These are phyloP conservation scores for Kregervanrija pseudodelftensis DNA, from an alignment of 805 yeast genomes.

Conservation along the genomic window DNA sequence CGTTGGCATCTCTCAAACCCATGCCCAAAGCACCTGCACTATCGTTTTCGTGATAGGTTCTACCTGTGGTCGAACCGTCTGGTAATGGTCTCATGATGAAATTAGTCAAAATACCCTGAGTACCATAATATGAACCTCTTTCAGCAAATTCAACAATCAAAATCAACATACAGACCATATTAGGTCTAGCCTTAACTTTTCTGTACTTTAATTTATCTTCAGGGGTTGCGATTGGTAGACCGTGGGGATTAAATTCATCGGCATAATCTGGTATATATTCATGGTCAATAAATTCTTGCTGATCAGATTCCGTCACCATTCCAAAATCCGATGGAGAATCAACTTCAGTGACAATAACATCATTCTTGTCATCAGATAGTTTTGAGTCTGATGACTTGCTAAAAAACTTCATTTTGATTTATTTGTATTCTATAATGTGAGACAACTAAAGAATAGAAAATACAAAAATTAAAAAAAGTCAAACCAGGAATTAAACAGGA, in stretches of 20 bases:
- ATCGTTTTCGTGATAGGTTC: slow-evolving; percentile 18
- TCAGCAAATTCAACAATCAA: slow-evolving; percentile 46
- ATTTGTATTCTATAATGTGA: too few species aligned
- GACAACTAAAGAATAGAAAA: too few species aligned
- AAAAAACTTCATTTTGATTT: too few species aligned
- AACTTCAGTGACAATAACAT: background rate
- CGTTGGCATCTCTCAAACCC: slow-evolving; percentile 40
- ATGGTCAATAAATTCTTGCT: too few species aligned
- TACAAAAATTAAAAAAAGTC: too few species aligned
- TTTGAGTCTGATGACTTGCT: too few species aligned
- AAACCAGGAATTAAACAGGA: too few species aligned
- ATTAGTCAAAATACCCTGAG: slow-evolving; percentile 36
- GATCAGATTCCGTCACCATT: too few species aligned
- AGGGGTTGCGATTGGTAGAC: slow-evolving; percentile 19
- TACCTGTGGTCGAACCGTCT: slow-evolving; percentile 38
- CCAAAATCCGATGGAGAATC: background rate
- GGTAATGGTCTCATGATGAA: slow-evolving; percentile 49
- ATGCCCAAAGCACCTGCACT: slow-evolving; percentile 44
- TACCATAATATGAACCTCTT: slow-evolving; percentile 48
- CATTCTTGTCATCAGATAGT: background rate
- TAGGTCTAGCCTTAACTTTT: slow-evolving; percentile 38
- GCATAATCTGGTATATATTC: slow-evolving; percentile 19
- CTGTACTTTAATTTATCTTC: slow-evolving; percentile 28
- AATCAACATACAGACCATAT: slow-evolving; percentile 40
- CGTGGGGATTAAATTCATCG: slow-evolving; percentile 26